A percentile compares a stretch with the other conserved stretches of the same genome.
These are phyloP conservation scores for Myrmaecium sp. DNA, from an alignment of 2,329 filamentous ascomycete species.

Conservation along the genomic window DNA sequence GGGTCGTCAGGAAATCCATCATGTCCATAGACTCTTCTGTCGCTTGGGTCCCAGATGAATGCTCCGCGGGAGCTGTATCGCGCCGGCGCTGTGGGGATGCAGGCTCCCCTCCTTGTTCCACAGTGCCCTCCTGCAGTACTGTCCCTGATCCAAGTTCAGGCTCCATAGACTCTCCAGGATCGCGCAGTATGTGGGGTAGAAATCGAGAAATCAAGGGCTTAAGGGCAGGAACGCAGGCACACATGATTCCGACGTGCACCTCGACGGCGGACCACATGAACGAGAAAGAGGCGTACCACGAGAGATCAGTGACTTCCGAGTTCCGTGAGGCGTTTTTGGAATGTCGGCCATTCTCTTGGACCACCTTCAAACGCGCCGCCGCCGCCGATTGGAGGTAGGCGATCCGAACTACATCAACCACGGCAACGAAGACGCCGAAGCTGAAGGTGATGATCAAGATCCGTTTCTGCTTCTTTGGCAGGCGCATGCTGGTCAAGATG, in stretches of 20 bases:
- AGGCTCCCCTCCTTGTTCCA: slow-evolving; percentile 13
- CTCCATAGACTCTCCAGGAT: slow-evolving; percentile 13
- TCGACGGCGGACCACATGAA: slow-evolving; percentile 93
- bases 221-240: slow-evolving; percentile 78
- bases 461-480: slow-evolving; percentile 73
- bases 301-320: slow-evolving; percentile 31
- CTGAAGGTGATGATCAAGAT: slow-evolving; percentile 77
- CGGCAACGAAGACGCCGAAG: slow-evolving; percentile 70
- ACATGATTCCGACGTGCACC: slow-evolving; percentile 79
- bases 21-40: slow-evolving; percentile 23
- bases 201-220: slow-evolving; percentile 64
- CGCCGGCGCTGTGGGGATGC: slow-evolving; percentile 10
- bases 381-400: slow-evolving; percentile 71
- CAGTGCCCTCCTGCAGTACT: no score
- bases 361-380: slow-evolving; percentile 26
- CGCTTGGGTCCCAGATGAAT: no score
- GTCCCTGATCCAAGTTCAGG: slow-evolving; percentile 3
- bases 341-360: slow-evolving; percentile 15
- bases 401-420: slow-evolving; percentile 78
- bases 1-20: slow-evolving; percentile 37
- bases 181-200: slow-evolving; percentile 38
- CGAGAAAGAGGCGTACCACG: slow-evolving; percentile 61
- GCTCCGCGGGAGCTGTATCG: no score
- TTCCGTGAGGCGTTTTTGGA: slow-evolving; percentile 16
- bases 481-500: slow-evolving; percentile 67